Base-by-base conservation (phyloP, 257 asterid genomes). In the Capsicum chinense region DNA sequence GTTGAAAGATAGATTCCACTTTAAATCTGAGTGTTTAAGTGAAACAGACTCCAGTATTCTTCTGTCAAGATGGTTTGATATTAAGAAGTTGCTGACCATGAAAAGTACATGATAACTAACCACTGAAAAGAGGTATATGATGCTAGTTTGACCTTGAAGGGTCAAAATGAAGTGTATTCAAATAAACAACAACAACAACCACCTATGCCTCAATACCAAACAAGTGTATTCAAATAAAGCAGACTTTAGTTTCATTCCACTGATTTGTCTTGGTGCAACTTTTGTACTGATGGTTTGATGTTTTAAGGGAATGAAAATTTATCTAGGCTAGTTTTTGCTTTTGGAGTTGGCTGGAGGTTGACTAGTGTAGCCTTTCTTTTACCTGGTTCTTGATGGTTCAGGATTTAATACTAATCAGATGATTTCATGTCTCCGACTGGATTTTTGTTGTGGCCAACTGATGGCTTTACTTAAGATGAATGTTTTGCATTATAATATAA, bases 31-130 rank as follows among this genome's bases (percentile, higher is more conserved):
- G 47, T 74, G 44, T 76, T 21, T 54, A 48, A 19, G 80, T 73
- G 80, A 73, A 73, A 50, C 60, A 48, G 60, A 12, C 44, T 48
- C 59, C 59, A 48, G 12, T 73, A 19, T 48, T 48, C 44, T 73
- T 73, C 44, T 48, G 37, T 19, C 19, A 5, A 48, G 59, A 19
- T 73, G 44, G 44, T 73, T 71, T 47, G 80, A 47, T 73, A 5
- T 48, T 73, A 47, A 48, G 42, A 73, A 19, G 33, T 73, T 48
- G 80, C 59, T 48, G 44, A 19, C 60, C 80, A 48, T 19, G 60
- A 73, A 73, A 73, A 73, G 42, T 73, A 48, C 57, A 48, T 48
- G 80, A 73, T 73, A 73, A 66, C 73, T 17, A 66, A 66, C 73
- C 73, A 33, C 13, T 33, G 12, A 33, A 13, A 33, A 10, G n/a